Evolutionary conservation across 805 yeast genomes (phyloP).

Genomic region (Saccharomycopsis fermentans): DNA sequence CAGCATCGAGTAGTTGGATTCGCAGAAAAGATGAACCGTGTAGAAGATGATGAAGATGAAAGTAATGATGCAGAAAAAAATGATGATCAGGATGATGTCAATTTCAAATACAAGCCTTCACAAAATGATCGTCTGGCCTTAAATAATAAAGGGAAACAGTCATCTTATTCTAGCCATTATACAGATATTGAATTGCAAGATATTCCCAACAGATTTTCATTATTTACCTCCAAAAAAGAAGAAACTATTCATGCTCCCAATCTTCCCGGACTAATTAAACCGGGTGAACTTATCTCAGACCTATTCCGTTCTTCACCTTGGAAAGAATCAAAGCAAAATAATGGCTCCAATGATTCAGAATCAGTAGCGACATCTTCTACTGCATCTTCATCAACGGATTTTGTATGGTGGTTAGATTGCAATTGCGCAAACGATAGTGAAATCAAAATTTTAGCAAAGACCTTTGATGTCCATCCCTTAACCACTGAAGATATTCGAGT

Average conservation of each 20-base stretch:
- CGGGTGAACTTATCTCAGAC: conserved; percentile 34
- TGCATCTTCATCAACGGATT: conserved; percentile 32
- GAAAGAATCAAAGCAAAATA: neutral
- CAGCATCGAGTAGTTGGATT: conserved; percentile 22
- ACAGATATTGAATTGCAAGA: conserved; percentile 8
- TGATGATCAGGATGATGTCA: neutral
- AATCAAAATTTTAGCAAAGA: conserved; percentile 83
- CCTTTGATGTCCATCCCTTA: conserved; percentile 95
- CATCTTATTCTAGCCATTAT: neutral
- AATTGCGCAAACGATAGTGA: conserved; percentile 90
- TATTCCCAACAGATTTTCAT: conserved; percentile 72
- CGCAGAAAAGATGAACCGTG: conserved; percentile 26
- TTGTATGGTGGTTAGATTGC: conserved; percentile 91
- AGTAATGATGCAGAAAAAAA: neutral
- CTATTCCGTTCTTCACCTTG: conserved; percentile 2
- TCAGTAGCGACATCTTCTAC: neutral
- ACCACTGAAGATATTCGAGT: conserved; percentile 95
- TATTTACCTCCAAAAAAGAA: conserved; percentile 71
- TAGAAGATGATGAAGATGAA: conserved; percentile 2
- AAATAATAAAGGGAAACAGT: neutral
- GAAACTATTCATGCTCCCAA: conserved; percentile 88
- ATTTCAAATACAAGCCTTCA: neutral
- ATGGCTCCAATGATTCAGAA: neutral
- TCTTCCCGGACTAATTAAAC: conserved; percentile 62
- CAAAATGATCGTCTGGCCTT: neutral